Percentiles rank a stretch among this genome's conserved stretches.
phyloP scores from a whole-genome alignment of 441 rosid genomes.

The Hura crepitans region DNA sequence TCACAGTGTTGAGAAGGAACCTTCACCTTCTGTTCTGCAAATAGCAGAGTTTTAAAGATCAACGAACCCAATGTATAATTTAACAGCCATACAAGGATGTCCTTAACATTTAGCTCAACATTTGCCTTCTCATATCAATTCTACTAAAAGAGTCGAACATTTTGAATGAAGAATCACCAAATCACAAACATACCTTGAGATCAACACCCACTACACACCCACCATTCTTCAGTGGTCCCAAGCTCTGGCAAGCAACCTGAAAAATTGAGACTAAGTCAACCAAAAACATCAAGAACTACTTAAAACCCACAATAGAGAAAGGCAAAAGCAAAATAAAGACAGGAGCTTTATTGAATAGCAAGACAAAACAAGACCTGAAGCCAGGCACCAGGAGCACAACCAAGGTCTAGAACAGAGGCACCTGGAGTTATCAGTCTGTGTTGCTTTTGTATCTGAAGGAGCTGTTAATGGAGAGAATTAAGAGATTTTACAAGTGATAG shows the following conservation, averaged over 20 bases:
- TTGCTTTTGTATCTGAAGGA: conserved; percentile 87
- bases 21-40: conserved; percentile 88
- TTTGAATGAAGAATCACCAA: conserved; percentile 12
- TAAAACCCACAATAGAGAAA: conserved; percentile 7
- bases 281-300: neutral
- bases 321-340: neutral
- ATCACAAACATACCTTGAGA: conserved; percentile 55
- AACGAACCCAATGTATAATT: conserved; percentile 11
- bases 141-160: neutral
- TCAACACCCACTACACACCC: conserved; percentile 85
- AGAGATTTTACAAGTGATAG: neutral
- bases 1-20: conserved; percentile 82
- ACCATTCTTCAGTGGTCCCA: conserved; percentile 72
- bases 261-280: conserved; percentile 6
- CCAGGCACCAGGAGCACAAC: conserved; percentile 99
- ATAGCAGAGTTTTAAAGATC: conserved; percentile 26
- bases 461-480: conserved; percentile 34
- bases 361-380: conserved; percentile 56
- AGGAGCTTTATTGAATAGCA: neutral
- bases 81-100: neutral
- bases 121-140: neutral
- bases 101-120: neutral
- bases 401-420: conserved; percentile 86
- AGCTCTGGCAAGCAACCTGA: conserved; percentile 93
- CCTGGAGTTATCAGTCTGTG: conserved; percentile 72